Conservation (phyloP, 176 grass and related monocot species). For the Dactylis glomerata region DNA sequence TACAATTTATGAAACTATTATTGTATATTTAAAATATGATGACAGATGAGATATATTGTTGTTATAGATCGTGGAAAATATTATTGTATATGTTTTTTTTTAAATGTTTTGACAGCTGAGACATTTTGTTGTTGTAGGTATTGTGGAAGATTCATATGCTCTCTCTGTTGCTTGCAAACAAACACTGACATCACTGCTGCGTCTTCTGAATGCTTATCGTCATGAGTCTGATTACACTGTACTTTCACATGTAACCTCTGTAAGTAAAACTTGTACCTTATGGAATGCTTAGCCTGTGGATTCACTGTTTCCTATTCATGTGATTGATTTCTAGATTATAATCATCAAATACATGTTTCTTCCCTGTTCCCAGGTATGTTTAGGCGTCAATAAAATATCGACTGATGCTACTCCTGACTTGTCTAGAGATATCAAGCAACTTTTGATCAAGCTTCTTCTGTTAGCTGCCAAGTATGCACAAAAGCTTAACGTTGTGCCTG, state of each 20-base stretch:
- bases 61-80: conserved; percentile 68
- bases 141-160: conserved; percentile 78
- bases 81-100: not conserved
- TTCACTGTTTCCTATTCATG: not conserved
- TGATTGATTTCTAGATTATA: not conserved
- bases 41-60: not conserved
- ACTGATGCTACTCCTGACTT: conserved; percentile 70
- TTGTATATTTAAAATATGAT: not conserved
- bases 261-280: conserved; percentile 43
- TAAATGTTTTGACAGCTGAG: not conserved
- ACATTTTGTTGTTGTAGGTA: conserved; percentile 45
- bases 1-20: not conserved
- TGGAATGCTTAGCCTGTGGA: conserved; percentile 11
- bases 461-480: conserved; percentile 63
- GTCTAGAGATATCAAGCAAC: conserved; percentile 54
- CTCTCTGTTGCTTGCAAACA: conserved; percentile 78
- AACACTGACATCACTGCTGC: conserved; percentile 72
- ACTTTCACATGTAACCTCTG: conserved; percentile 75
- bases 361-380: conserved; percentile 53
- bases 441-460: conserved; percentile 80
- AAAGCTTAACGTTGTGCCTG: conserved; percentile 2
- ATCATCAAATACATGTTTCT: not conserved
- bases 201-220: conserved; percentile 70
- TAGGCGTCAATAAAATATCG: conserved; percentile 54
- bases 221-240: conserved; percentile 81